Base-by-base conservation (phyloP, 805 yeast species). In the Monosporozyma solicola region DNA sequence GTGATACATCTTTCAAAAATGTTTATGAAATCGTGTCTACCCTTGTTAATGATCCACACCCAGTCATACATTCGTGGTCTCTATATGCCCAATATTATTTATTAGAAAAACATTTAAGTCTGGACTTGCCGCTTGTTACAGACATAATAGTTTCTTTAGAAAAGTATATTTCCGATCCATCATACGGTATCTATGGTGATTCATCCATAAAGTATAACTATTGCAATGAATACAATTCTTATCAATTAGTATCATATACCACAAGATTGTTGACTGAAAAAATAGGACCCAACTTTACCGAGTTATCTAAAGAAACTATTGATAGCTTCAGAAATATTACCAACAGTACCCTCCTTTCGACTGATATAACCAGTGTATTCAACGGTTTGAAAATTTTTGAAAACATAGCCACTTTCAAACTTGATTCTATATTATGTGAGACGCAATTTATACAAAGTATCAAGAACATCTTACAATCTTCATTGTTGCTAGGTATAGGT, bases 31-130 rank as follows among this genome's bases (percentile, higher is more conserved):
- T 88, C 4, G 62, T 83, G 2, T 66, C 76, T 41, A 82, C 86
- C 15, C 72, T 92, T 31, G 66, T 83, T 3, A 71, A 71, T 22
- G 98, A 92, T 66, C 91, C 96, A 0, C 92, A 91, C 63, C 96
- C 97, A 0, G 71, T 80, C 1, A 90, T 94, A 16, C 91, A 87
- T 63, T 76, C 80, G 52, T 84, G 90, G 76, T 75, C 92, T 0
- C 65, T 90, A 59, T 78, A 77, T 48, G 78, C 94, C 0, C 64
- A 85, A 45, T 67, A 78, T 2, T 69, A 77, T 0, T 65, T 86
- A 11, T 71, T 90, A 32, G 81, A 80, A 41, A 79, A 77, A 35
- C 82, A 83, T 49, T 71, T 76, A 8, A 60, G 79, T 9, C 74
- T 79, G 25, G 79, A 76, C 52, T 60, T 72, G 1, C 56, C 63